Evolutionary conservation across 768 basidiomycete species (phyloP).

Genomic region (Agrocybe chaxingu): DNA sequence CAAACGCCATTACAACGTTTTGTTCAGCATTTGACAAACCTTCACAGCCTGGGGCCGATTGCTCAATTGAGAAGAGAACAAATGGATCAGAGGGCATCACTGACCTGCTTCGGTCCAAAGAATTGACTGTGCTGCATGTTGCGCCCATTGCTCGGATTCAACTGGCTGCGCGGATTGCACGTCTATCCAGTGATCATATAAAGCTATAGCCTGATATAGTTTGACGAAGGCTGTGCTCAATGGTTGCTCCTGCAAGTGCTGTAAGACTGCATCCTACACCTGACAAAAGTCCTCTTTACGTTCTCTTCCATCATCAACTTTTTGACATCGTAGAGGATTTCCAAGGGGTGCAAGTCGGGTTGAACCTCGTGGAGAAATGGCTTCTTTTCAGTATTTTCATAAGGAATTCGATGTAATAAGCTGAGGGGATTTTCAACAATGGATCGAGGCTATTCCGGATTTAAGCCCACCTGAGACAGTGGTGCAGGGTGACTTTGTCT

Average conservation of each 20-base stretch:
- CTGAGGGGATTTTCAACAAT: slow-evolving; percentile 31
- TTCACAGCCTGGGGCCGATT: slow-evolving; percentile 51
- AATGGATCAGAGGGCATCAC: slow-evolving; percentile 1
- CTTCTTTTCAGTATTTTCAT: slow-evolving; percentile 40
- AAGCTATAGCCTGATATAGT: slow-evolving; percentile 59
- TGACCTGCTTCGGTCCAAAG: slow-evolving; percentile 71
- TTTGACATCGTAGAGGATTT: slow-evolving; percentile 72
- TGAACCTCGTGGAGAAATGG: slow-evolving; percentile 71
- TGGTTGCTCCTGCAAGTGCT: slow-evolving; percentile 57
- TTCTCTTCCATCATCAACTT: slow-evolving; percentile 70
- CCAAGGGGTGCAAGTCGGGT: slow-evolving; percentile 69
- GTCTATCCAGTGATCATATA: slow-evolving; percentile 74
- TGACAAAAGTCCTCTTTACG: slow-evolving; percentile 28
- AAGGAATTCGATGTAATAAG: slow-evolving; percentile 68
- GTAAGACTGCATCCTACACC: background rate
- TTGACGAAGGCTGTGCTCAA: slow-evolving; percentile 66
- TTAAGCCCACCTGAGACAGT: slow-evolving; percentile 64
- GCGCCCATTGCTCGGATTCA: slow-evolving; percentile 65
- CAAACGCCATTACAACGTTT: slow-evolving; percentile 66
- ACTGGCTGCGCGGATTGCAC: slow-evolving; percentile 43
- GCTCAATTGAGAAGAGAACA: slow-evolving; percentile 6
- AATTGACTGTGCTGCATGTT: slow-evolving; percentile 70
- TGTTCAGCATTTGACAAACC: slow-evolving; percentile 66
- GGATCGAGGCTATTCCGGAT: background rate
- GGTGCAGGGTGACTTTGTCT: slow-evolving; percentile 71